Base-by-base conservation (phyloP, 768 basidiomycete species). In the Favolaschia claudopus region DNA sequence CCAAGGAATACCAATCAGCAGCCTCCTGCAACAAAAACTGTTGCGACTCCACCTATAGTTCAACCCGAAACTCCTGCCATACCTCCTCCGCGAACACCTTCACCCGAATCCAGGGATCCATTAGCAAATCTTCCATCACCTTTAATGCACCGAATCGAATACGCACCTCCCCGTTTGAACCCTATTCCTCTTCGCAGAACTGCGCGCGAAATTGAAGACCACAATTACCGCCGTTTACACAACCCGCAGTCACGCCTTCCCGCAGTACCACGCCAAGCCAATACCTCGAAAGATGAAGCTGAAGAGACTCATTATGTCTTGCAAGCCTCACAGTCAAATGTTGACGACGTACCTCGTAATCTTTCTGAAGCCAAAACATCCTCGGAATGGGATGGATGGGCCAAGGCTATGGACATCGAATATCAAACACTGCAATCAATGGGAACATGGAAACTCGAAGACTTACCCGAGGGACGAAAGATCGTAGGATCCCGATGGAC, bases 1-100 rank as follows among this genome's bases (percentile, higher is more conserved):
- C 22, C 42, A 44, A 43, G 29, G 42, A 45, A 54, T 45, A 33
- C 19, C 29, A 54, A 54, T 45, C 52, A 34, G 42, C 52, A 54
- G 42, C 52, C 52, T 44, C 19, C 52, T 15, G 45, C 29, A 10
- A 45, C 45, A 20, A 40, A 54, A 45, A 28, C 52, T 44, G 33
- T 33, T 53, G 39, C 51, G 15, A 20, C 51, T 42, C 51, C 40
- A 14, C 40, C 51, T 44, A 44, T 28, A 27, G 29, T 32, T 33
- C 29, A 29, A 32, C 28, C 45, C 27, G 24, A 5, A 17, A 32
- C 31, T 33, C 45, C 50, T n/a, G 20, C 22, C 27, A 33, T 13
- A 17, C n/a, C 31, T 33, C 45, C 50, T n/a, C 9, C 22, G 25
- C 36, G 24, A 37, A 27, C 47, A 49, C 33, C 47, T 36, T 49